Base-by-base conservation (phyloP, 1,139 yeast genomes). In the Wickerhamomyces sp. region DNA sequence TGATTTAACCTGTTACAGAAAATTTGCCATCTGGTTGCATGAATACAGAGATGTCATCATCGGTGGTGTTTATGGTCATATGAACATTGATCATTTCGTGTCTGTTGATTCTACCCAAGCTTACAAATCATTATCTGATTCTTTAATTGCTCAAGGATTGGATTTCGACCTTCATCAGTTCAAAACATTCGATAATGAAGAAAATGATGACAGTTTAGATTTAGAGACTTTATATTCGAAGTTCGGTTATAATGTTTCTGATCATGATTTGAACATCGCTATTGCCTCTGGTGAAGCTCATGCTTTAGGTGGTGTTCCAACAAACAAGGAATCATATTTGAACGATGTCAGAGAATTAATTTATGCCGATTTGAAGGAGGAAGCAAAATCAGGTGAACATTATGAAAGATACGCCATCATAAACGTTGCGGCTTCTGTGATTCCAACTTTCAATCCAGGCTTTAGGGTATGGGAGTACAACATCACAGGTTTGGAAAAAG, bases 391-490 rank as follows among this genome's bases (percentile, higher is more conserved):
- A 31, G 79, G 85, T 12, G 45, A 49, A 2, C 38, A 56, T 31
- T 66, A 68, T 19, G 83, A 80, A 45, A 62, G 89, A 31, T 85
- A 83, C 51, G 67, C 86, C 1, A 64, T 86, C 37, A 79, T 82
- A 1, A 83, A 78, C 51, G 77, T 86, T 16, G 69, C 78, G 3
- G 78, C 89, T 1, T 80, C 89, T 40, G 75, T 86, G n/a, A 75
- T 86, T 6, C 95, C 95, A 2, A 86, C 94, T 0, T 86, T 79
- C 59, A 83, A 83, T 47, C 89, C 95, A 4, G 86, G 89, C 2
- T 55, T 86, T 39, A 64, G 95, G 42, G 79, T 86, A 2, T 86
- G 93, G 91, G 95, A 86, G 54, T 86, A 86, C 54, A 85, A 86
- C 52, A 72, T 73, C 31, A 72, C 86, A 0, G 80, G 68, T 1